These are phyloP conservation scores for Heteromeles arbutifolia DNA, from an alignment of 306 rosid genomes.

Conservation along the genomic window DNA sequence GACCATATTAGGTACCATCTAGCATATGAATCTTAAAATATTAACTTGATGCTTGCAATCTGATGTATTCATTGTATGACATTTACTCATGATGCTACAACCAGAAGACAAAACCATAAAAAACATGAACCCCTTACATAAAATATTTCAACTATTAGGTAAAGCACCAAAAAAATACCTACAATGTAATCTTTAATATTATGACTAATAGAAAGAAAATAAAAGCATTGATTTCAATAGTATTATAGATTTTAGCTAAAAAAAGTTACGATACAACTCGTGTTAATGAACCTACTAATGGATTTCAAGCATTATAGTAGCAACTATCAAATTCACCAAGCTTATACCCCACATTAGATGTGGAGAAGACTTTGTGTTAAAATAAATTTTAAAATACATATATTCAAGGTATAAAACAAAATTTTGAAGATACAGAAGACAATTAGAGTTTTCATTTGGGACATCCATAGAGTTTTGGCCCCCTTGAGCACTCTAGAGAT, in stretches of 20 bases:
- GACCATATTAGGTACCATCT: neutral
- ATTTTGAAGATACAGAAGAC: neutral
- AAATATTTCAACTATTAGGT: neutral
- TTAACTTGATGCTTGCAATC: neutral
- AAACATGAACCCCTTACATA: neutral
- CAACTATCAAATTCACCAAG: neutral
- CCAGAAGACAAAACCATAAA: neutral
- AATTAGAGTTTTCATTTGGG: neutral
- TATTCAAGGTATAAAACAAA: neutral
- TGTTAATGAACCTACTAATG: neutral
- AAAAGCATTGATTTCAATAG: neutral
- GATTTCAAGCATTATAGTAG: neutral
- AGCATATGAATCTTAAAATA: neutral
- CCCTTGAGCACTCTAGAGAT: neutral
- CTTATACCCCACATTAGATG: neutral
- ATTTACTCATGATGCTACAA: no score
- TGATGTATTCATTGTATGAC: no score
- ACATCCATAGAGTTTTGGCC: neutral
- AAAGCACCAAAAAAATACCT: neutral
- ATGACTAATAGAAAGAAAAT: neutral
- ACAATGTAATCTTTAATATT: neutral
- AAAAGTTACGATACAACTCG: neutral
- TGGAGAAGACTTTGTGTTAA: neutral
- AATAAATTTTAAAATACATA: neutral
- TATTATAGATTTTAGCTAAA: neutral